Conservation (phyloP, 257 asterid genomes). For the Ballota nigra region DNA sequence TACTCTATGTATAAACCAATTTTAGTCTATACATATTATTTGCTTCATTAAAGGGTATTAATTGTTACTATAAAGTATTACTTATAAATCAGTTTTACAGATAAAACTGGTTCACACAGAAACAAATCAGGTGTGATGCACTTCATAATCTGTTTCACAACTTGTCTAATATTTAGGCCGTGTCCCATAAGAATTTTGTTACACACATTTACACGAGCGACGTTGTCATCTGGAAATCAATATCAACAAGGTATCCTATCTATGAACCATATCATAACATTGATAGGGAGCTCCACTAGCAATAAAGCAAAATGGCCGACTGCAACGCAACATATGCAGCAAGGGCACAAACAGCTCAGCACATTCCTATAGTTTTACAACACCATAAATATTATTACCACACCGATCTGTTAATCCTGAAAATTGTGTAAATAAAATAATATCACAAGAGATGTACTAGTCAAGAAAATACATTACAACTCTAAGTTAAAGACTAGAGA, state of each 20-base stretch:
- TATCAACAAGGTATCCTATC: conserved; percentile 53
- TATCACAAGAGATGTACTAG: not conserved
- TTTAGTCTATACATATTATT: no score
- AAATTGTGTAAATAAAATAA: not conserved
- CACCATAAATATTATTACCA: not conserved
- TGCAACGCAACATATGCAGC: conserved; percentile 55
- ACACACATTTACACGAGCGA: not conserved
- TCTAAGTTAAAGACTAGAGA: no score
- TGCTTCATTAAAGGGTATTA: no score
- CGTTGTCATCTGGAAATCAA: not conserved
- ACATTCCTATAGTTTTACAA: conserved; percentile 26
- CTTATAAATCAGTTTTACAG: no score
- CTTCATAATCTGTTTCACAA: not conserved
- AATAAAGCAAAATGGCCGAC: conserved; percentile 39
- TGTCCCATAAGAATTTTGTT: not conserved
- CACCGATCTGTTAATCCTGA: not conserved
- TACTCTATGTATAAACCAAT: no score
- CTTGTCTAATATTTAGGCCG: not conserved
- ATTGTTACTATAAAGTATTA: no score
- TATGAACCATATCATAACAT: conserved; percentile 41
- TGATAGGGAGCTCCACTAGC: conserved; percentile 46
- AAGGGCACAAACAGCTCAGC: conserved; percentile 49
- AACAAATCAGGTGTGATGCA: no score
- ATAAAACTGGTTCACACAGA: no score
- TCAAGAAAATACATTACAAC: not conserved